phyloP scores from a whole-genome alignment of 768 basidiomycete genomes.

The Antrodiella citrinella region DNA sequence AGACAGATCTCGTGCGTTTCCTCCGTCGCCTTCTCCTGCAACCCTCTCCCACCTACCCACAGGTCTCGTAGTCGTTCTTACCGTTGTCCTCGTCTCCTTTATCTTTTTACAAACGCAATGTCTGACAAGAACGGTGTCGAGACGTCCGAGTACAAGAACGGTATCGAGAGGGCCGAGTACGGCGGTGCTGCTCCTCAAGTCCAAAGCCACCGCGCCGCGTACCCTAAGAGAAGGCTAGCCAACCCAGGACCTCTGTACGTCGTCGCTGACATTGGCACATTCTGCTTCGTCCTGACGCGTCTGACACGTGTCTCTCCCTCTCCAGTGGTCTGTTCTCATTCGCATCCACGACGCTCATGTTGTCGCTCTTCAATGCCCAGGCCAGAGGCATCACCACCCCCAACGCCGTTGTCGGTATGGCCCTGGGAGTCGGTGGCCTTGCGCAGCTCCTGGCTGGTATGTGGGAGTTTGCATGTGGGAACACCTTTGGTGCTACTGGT shows the following conservation, averaged over 20 bases:
- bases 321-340: conserved; percentile 72
- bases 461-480: conserved; percentile 57
- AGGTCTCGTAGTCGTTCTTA: too few relatives aligned
- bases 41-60: neutral
- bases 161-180: conserved; percentile 19
- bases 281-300: neutral
- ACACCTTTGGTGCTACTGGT: conserved; percentile 69
- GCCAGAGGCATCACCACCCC: conserved; percentile 45
- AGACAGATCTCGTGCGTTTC: too few relatives aligned
- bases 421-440: conserved; percentile 76
- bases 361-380: conserved; percentile 65
- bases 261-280: conserved; percentile 5
- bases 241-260: conserved; percentile 56
- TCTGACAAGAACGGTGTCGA: too few relatives aligned
- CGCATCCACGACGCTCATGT: conserved; percentile 75
- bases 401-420: conserved; percentile 82
- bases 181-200: conserved; percentile 7
- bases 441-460: conserved; percentile 83
- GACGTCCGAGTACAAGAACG: too few relatives aligned
- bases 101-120: conserved; percentile 8
- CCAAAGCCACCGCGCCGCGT: conserved; percentile 8
- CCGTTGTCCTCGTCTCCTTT: neutral
- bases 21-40: conserved; percentile 3
- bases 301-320: conserved; percentile 6
- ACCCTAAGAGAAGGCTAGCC: conserved; percentile 27